These are phyloP conservation scores for Hemisphaericaspora xylofermentans DNA, from an alignment of 1,139 yeast species.

Conservation along the genomic window DNA sequence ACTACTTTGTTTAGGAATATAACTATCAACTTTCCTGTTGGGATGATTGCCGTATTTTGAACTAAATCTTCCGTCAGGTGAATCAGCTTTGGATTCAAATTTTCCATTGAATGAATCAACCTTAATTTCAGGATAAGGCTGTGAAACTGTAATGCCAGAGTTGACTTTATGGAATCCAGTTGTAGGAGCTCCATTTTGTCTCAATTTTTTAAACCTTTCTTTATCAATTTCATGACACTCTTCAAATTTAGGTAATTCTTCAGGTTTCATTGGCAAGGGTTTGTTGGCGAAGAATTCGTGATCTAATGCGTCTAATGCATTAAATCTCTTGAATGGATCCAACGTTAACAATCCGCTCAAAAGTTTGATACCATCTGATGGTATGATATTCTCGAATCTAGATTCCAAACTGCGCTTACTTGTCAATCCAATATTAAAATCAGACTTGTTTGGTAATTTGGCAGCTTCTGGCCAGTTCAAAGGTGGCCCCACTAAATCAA, in stretches of 20 bases:
- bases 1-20: slow-evolving; percentile 5
- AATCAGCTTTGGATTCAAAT: background rate
- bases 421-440: slow-evolving; percentile 41
- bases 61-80: background rate
- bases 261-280: slow-evolving; percentile 60
- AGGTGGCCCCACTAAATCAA: slow-evolving; percentile 82
- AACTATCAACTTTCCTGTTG: slow-evolving; percentile 2
- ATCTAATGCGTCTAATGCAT: slow-evolving; percentile 74
- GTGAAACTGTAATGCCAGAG: background rate
- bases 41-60: background rate
- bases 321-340: slow-evolving; percentile 70
- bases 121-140: background rate
- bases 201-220: slow-evolving; percentile 50
- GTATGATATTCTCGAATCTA: slow-evolving; percentile 35
- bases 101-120: background rate
- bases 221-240: slow-evolving; percentile 90
- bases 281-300: slow-evolving; percentile 65
- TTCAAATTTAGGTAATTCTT: slow-evolving; percentile 66
- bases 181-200: slow-evolving; percentile 9
- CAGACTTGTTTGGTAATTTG: slow-evolving; percentile 58
- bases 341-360: slow-evolving; percentile 55
- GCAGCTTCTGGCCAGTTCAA: slow-evolving; percentile 66
- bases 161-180: slow-evolving; percentile 1
- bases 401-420: slow-evolving; percentile 57
- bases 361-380: slow-evolving; percentile 39